Conservation (phyloP, 192 early-diverging fungal genomes). For the Coemansia sp. region DNA sequence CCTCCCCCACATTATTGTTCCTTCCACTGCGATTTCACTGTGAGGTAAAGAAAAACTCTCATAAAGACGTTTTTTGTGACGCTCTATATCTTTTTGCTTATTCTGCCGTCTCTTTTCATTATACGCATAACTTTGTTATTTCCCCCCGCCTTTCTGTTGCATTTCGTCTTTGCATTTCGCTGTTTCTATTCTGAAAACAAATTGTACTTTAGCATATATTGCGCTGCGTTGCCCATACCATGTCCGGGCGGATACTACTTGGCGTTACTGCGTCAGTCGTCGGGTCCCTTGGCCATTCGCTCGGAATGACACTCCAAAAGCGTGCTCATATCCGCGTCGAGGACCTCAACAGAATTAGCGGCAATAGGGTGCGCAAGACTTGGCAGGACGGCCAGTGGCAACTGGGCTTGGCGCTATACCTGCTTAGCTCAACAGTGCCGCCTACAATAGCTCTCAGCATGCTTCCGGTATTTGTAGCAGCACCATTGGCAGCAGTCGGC, state of each 20-base stretch:
- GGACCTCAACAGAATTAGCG: slow-evolving; percentile 12
- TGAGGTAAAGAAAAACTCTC: neutral
- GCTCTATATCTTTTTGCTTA: neutral
- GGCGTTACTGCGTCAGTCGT: slow-evolving; percentile 65
- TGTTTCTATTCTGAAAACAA: neutral
- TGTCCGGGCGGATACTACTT: slow-evolving; percentile 43
- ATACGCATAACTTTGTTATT: neutral
- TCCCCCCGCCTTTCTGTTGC: neutral
- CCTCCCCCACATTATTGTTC: neutral
- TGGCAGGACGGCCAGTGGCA: slow-evolving; percentile 66
- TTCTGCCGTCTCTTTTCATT: neutral
- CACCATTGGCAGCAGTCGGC: slow-evolving; percentile 72
- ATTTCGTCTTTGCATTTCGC: neutral
- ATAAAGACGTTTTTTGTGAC: slow-evolving; percentile 1
- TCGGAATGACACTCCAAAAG: slow-evolving; percentile 74
- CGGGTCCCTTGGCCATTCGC: slow-evolving; percentile 70
- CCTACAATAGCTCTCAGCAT: slow-evolving; percentile 73
- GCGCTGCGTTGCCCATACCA: slow-evolving; percentile 8
- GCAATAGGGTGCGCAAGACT: slow-evolving; percentile 3
- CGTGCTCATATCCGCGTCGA: slow-evolving; percentile 63
- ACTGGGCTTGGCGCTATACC: slow-evolving; percentile 63
- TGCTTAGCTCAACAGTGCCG: slow-evolving; percentile 69
- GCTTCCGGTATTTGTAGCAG: slow-evolving; percentile 74
- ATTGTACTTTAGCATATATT: neutral
- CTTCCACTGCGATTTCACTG: neutral